Base-by-base conservation (phyloP, 1,284 basidiomycete species). In the Tilletia horrida region DNA sequence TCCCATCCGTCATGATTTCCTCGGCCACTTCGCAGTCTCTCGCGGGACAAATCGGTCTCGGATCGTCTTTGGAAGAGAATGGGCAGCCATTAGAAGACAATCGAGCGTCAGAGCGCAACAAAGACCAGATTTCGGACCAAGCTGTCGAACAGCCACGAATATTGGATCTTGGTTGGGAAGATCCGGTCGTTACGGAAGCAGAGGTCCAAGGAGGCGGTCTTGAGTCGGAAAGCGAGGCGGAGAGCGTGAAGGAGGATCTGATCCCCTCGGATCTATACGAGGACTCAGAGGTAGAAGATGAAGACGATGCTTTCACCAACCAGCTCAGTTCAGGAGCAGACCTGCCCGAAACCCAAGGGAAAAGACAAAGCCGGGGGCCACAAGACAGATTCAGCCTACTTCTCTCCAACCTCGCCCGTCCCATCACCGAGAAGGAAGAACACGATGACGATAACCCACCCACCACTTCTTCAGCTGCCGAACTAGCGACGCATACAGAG, bases 191-290 rank as follows among this genome's bases (percentile, higher is more conserved):
- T 11, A 11, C 35, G 35, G 35, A 40, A 40, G 35, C 4, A 40
- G 55, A 31, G 27, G 3, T 21, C 14, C 31, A 25, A 31, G 55
- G 18, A 8, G 6, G 31, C 55, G 29, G n/a, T n/a, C 27, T n/a
- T 14, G 27, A 40, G 16, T 31, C 55, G 3, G 55, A 40, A 13
- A 59, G 55, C 31, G 55, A 59, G 55, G 35, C 27, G 16, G 55
- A 59, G n/a, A 40, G 55, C 29, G 29, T 21, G 23, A 52, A 25
- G 50, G 50, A 52, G 50, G 50, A 59, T 40, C 55, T 59, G 27
- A 59, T 59, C 2, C 55, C 55, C 8, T 25, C 55, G 29, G 55
- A 59, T 29, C 18, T 59, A 18, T 40, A 35, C n/a, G 25, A 31
- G 9, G 55, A 59, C 16, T 59, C 55, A 18, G 55, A 59, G 29